Evolutionary conservation across 306 rosid species (phyloP), one percentile per base, ranked within the genome.

Genomic region (Ormosia semicastrata): DNA sequence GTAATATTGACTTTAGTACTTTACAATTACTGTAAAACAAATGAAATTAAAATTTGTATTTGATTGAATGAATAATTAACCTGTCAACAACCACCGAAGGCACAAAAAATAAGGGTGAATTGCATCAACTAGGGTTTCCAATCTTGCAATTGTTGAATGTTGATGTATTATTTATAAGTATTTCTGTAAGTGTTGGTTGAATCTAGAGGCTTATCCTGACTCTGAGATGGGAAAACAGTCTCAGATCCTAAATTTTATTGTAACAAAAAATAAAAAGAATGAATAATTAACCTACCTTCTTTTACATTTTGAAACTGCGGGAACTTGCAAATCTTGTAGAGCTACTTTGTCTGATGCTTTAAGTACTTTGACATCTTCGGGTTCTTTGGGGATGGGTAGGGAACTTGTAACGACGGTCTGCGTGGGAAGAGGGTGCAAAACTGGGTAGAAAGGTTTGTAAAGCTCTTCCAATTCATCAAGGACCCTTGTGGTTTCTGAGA

Each of bases 401-500:
- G 91, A 63, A 66, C 62, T 70, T 12, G 87, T 8, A 47, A 68
- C 43, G 11, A 83, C 33, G 34, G 88, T 53, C 7, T 88, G 88
- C 10, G 91, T 62, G 60, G 90, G 75, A 78, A 87, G 47, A 2
- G 93, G 84, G 18, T 81, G 84, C 59, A 59, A 82, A 62, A 76
- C 78, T 6, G 96, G 93, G 69, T 81, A 86, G 71, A 89, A 90
- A 30, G 97, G 97, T 60, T 85, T 90, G 77, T 79, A 88, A 80
- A 90, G 84, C 6, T 87, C 91, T 39, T 87, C 92, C 40, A 95
- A 81, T 47, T 90, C 97, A 77, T 88, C 89, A 8, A 85, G 56
- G 40, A 77, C 83, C 39, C 87, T 73, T 6, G 81, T 53, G 56
- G 89, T 76, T 71, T 89, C 91, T 79, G 92, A 82, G 72, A 89